These are phyloP conservation scores for Senecio squalidus DNA, from an alignment of 140 eudicot genomes.

Conservation along the genomic window DNA sequence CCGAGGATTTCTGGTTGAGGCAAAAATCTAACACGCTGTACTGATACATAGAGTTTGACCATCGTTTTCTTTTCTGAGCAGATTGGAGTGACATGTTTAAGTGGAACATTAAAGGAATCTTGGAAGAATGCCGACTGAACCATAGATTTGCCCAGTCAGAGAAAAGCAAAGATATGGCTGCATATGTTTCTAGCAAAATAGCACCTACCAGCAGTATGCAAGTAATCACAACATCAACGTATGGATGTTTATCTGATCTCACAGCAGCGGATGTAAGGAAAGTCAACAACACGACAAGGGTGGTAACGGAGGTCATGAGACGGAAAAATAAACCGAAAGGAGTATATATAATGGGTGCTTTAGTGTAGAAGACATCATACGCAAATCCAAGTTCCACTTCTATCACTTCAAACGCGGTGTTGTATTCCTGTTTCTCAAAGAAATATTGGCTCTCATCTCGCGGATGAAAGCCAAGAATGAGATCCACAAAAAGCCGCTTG, in stretches of 20 bases:
- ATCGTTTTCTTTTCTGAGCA: conserved; percentile 14
- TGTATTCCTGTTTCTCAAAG: conserved; percentile 1
- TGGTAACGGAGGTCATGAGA: background rate
- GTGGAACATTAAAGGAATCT: conserved; percentile 5
- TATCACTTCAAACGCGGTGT: conserved; percentile 22
- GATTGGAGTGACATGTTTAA: background rate
- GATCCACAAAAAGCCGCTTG: conserved; percentile 31
- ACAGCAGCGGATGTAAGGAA: background rate
- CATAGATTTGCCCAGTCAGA: conserved; percentile 36
- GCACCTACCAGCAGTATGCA: conserved; percentile 22
- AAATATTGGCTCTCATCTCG: conserved; percentile 20
- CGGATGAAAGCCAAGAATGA: conserved; percentile 23
- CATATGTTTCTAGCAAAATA: conserved; percentile 27
- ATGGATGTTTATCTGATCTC: conserved; percentile 4
- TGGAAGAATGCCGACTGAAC: conserved; percentile 20
- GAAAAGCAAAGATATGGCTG: conserved; percentile 17
- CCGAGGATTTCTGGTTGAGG: conserved; percentile 12
- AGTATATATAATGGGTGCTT: conserved; percentile 24
- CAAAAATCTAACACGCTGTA: conserved; percentile 30
- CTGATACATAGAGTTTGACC: conserved; percentile 42
- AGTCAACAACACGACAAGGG: background rate
- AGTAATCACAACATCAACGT: conserved; percentile 11
- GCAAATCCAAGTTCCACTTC: conserved; percentile 35
- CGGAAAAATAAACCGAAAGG: conserved; percentile 20
- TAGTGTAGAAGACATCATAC: conserved; percentile 33